phyloP scores from a whole-genome alignment of 768 basidiomycete species.

The Baorangia bicolor region DNA sequence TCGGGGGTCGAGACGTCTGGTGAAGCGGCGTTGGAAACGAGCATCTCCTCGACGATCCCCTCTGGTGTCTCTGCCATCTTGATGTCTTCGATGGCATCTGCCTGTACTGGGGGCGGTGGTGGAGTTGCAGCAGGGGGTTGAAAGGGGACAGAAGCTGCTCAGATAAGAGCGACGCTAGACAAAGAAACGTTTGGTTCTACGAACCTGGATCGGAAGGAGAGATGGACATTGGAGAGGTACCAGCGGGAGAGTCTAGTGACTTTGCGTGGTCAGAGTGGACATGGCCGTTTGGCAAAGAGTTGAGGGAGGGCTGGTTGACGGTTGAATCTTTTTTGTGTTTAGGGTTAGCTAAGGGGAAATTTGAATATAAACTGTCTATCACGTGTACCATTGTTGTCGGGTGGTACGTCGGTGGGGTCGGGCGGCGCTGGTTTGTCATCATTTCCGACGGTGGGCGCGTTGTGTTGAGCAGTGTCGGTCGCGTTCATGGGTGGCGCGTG shows the following conservation, averaged over 20 bases:
- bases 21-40: slow-evolving; percentile 10
- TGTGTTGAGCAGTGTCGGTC: slow-evolving; percentile 32
- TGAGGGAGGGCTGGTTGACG: slow-evolving; percentile 29
- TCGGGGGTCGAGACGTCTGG: slow-evolving; percentile 8
- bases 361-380: slow-evolving; percentile 32
- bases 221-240: slow-evolving; percentile 40
- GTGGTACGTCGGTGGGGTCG: slow-evolving; percentile 19
- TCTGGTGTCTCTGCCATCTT: slow-evolving; percentile 46
- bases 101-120: slow-evolving; percentile 44
- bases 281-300: slow-evolving; percentile 64
- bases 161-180: slow-evolving; percentile 29
- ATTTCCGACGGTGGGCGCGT: slow-evolving; percentile 30
- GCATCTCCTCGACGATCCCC: slow-evolving; percentile 14
- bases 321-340: slow-evolving; percentile 31
- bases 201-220: slow-evolving; percentile 52
- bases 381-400: slow-evolving; percentile 41
- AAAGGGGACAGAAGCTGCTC: slow-evolving; percentile 43
- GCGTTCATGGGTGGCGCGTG: slow-evolving; percentile 72
- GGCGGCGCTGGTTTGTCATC: slow-evolving; percentile 29
- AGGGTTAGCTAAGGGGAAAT: slow-evolving; percentile 37
- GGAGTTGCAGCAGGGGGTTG: slow-evolving; percentile 47
- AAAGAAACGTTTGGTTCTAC: slow-evolving; percentile 21
- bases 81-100: slow-evolving; percentile 51
- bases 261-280: slow-evolving; percentile 60
- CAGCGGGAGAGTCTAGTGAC: slow-evolving; percentile 37